Evolutionary conservation across 2,329 filamentous ascomycete genomes (phyloP), one percentile per base, ranked within the genome.

Genomic region (Colletotrichum liaoningense): DNA sequence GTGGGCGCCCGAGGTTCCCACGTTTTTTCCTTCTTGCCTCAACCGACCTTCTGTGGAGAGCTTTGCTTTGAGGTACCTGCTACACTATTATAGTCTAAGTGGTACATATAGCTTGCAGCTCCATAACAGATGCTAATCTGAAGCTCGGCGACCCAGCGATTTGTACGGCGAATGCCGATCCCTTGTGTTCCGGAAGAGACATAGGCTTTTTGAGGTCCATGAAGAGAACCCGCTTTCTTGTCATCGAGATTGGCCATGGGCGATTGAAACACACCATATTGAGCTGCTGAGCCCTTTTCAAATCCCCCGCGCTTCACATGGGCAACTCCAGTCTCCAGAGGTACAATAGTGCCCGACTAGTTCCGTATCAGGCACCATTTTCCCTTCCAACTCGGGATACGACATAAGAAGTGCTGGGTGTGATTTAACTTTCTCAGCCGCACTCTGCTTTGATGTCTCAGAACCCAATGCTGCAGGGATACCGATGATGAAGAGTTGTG

Each of bases 61-160:
- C 58, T 42, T 46, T 28, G 58, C 58, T 24, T 16, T 16, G 14
- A n/a, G 42, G 19, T 49, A 49, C 42, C 19, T 49, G 19, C 42
- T 19, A n/a, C n/a, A 19, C 14, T 42, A 42, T 1, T n/a, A 46
- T 49, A 49, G 42, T 49, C 7, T 11, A 49, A 49, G 19, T 49
- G 42, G 42, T 49, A 22, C 22, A 22, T 22, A 49, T 30, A 54
- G 60, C 63, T 64, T 42, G 16, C 49, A 12, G 52, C 52, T 56
- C 28, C 63, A 28, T 65, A 42, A n/a, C 33, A 42, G n/a, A 55
- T 64, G 62, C 22, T 28, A 64, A 64, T 64, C 63, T 57, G 22
- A 65, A 26, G 63, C 33, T 65, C 6, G 24, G 52, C 22, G 63
- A 22, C n/a, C 63, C 33, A 56, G 57, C 63, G 63, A 57, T 42